Base-by-base conservation (phyloP, 1,284 basidiomycete species). In the Ganoderma meredithae region DNA sequence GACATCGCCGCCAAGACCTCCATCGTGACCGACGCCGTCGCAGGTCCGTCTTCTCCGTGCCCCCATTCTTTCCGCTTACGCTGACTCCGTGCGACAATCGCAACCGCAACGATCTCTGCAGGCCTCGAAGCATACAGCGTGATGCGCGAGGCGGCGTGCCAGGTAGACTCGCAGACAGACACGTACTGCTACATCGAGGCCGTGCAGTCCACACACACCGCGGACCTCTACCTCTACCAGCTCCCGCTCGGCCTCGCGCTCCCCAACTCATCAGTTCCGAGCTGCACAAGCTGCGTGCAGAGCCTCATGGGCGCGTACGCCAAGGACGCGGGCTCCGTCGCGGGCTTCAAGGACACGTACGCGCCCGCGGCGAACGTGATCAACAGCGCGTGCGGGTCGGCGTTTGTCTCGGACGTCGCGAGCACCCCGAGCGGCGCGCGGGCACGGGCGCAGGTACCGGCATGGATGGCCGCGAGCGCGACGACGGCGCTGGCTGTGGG, bases 161-260 rank as follows among this genome's bases (percentile, higher is more conserved):
- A 86, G 33, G 71, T 83, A 3, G 83, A 93, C 77, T 80, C 85
- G 8, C 76, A 79, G 3, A 83, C 86, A 40, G 83, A 88, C 72
- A 79, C 86, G 0, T 94, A 93, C 79, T 94, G 92, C 80, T 94
- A 88, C 79, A 65, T 93, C 65, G 83, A 87, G 68, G 91, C 92
- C 36, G 85, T 81, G 78, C 49, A 81, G 81, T 67, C 62, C 69
- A 40, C 82, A 5, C 85, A 86, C 69, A 85, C 90, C 0, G 83
- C 87, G 10, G 90, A 91, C 76, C 76, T 88, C 17, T 93, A 88
- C 80, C 86, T 88, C 75, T 94, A 92, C 80, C 77, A 82, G 52
- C 81, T 94, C 7, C 88, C 89, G 1, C 83, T 89, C 10, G 90
- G 89, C 12, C 79, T 81, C 19, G 66, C 73, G 12, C 79, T 92